These are phyloP conservation scores for Colletotrichum aenigma DNA, from an alignment of 2,329 filamentous ascomycete species.

Conservation along the genomic window DNA sequence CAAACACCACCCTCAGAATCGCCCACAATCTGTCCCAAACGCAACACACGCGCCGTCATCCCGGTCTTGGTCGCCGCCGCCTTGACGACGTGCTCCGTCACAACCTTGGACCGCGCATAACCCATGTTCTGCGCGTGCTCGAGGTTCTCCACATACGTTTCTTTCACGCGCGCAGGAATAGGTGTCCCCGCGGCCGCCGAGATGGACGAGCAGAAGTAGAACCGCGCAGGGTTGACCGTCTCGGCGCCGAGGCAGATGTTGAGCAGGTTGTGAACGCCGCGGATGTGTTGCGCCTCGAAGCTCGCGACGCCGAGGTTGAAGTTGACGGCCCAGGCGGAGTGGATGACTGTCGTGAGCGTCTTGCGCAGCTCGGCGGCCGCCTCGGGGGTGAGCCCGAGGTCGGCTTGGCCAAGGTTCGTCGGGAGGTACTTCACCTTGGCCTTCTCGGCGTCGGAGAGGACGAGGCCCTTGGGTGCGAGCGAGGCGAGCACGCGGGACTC, in stretches of 20 bases:
- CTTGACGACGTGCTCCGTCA: conserved; percentile 48
- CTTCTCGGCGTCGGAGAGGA: conserved; percentile 35
- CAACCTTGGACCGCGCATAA: conserved; percentile 54
- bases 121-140: conserved; percentile 52
- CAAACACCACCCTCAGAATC: conserved; percentile 49
- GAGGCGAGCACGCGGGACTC: conserved; percentile 31
- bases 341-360: conserved; percentile 47
- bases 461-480: conserved; percentile 35
- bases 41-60: conserved; percentile 38
- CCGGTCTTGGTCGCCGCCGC: conserved; percentile 31
- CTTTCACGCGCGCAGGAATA: conserved; percentile 35
- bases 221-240: conserved; percentile 35
- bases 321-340: conserved; percentile 60
- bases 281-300: conserved; percentile 51
- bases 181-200: conserved; percentile 43
- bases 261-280: conserved; percentile 49
- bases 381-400: conserved; percentile 40
- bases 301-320: conserved; percentile 54
- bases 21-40: conserved; percentile 51
- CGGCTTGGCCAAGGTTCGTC: conserved; percentile 41
- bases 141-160: conserved; percentile 37
- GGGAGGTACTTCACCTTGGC: conserved; percentile 41
- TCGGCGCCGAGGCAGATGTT: conserved; percentile 39
- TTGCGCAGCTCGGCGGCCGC: conserved; percentile 28
- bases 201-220: conserved; percentile 51